Percentiles rank a stretch among this genome's conserved stretches.
phyloP scores from a whole-genome alignment of 2,329 filamentous ascomycete genomes.

The Colletotrichum higginsianum region DNA sequence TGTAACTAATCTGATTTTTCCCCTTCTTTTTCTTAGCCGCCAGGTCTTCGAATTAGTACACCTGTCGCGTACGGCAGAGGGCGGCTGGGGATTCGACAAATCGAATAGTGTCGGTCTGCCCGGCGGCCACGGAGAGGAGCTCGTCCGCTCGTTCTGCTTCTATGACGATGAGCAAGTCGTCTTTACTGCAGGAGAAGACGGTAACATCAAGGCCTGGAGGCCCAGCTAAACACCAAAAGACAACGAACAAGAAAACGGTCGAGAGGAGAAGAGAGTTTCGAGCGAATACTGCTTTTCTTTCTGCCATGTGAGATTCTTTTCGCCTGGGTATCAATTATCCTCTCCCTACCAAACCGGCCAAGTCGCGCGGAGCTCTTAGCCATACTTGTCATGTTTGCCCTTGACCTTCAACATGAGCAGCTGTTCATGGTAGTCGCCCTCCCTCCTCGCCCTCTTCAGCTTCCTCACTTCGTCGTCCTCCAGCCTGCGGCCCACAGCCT shows the following conservation, averaged over 20 bases:
- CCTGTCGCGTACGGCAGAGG: slow-evolving; percentile 62
- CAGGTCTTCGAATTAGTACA: slow-evolving; percentile 74
- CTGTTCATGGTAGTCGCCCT: slow-evolving; percentile 92
- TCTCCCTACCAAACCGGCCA: neutral
- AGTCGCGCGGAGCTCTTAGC: slow-evolving; percentile 41
- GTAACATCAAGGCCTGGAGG: slow-evolving; percentile 70
- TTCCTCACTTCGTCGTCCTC: slow-evolving; percentile 89
- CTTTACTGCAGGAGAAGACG: slow-evolving; percentile 73
- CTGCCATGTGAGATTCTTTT: slow-evolving; percentile 8
- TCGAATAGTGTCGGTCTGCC: slow-evolving; percentile 71
- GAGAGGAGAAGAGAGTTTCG: neutral
- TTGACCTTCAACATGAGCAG: slow-evolving; percentile 91
- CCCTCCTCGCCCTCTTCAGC: slow-evolving; percentile 85
- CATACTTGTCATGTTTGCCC: slow-evolving; percentile 91
- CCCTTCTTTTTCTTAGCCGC: slow-evolving; percentile 54
- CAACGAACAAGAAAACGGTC: neutral
- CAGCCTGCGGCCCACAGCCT: slow-evolving; percentile 80
- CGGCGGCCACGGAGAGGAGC: slow-evolving; percentile 75
- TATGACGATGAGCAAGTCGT: slow-evolving; percentile 72
- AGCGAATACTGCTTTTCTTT: neutral
- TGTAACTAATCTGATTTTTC: slow-evolving; percentile 7
- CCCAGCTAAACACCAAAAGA: slow-evolving; percentile 41
- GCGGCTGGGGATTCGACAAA: slow-evolving; percentile 69
- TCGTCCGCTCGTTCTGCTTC: slow-evolving; percentile 76
- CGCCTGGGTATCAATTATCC: slow-evolving; percentile 33